Conservation (phyloP, 345 rosid genomes). For the Salix viminalis region DNA sequence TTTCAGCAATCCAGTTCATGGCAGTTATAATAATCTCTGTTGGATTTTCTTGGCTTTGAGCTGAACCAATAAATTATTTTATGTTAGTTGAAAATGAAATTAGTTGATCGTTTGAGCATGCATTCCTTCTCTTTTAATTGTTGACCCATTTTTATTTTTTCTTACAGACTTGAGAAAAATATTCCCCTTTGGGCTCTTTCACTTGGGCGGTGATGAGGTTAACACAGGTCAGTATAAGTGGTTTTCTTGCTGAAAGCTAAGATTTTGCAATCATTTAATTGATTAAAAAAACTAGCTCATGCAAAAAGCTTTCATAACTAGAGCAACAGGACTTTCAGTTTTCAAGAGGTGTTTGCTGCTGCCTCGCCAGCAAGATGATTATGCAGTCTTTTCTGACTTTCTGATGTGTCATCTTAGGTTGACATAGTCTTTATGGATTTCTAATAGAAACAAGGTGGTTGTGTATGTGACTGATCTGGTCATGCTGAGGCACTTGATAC, state of each 20-base stretch:
- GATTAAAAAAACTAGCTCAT: neutral
- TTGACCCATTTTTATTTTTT: neutral
- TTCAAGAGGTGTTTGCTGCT: neutral
- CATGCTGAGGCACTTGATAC: neutral
- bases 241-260: conserved; percentile 7
- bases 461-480: neutral
- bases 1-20: neutral
- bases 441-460: neutral
- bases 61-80: neutral
- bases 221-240: conserved; percentile 53
- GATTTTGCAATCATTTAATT: neutral
- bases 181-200: conserved; percentile 91
- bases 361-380: neutral
- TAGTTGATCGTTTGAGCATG: neutral
- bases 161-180: conserved; percentile 73
- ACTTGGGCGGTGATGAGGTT: conserved; percentile 98
- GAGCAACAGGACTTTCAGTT: neutral
- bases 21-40: neutral
- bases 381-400: neutral
- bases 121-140: neutral
- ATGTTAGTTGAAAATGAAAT: neutral
- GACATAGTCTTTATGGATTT: neutral
- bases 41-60: neutral
- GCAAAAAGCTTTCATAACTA: neutral
- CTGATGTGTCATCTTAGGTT: neutral